phyloP scores from a whole-genome alignment of 306 rosid species.

The Purshia tridentata region DNA sequence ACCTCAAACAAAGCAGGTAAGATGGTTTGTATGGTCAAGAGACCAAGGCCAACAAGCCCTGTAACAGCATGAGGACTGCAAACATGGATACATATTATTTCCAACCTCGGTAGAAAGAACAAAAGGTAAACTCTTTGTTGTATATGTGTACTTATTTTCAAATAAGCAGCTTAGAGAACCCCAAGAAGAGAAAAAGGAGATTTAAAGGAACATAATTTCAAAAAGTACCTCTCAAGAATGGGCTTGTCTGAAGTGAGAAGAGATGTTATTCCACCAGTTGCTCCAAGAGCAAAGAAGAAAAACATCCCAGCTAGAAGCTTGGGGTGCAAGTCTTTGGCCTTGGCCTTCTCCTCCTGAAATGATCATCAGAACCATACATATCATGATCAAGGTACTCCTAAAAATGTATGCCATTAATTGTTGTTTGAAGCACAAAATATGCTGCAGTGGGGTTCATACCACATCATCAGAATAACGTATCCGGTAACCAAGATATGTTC shows the following conservation, averaged over 20 bases:
- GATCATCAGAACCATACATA: slow-evolving; percentile 1
- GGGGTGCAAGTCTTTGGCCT: slow-evolving; percentile 93
- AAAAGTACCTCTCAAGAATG: slow-evolving; percentile 70
- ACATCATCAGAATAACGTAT: slow-evolving; percentile 69
- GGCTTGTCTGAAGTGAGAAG: slow-evolving; percentile 87
- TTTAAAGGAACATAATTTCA: background rate
- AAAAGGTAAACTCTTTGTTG: background rate
- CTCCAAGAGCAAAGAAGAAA: slow-evolving; percentile 91
- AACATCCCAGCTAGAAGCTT: slow-evolving; percentile 95
- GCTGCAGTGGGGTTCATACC: slow-evolving; percentile 34
- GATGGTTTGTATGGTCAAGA: slow-evolving; percentile 74
- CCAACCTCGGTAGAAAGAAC: background rate
- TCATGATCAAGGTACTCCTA: background rate
- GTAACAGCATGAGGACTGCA: slow-evolving; percentile 92
- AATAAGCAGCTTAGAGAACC: background rate
- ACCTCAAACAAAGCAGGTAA: slow-evolving; percentile 84
- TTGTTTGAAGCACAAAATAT: background rate
- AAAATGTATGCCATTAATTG: background rate
- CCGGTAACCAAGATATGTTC: slow-evolving; percentile 84
- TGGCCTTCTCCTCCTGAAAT: slow-evolving; percentile 78
- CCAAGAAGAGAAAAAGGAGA: background rate
- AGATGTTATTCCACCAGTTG: slow-evolving; percentile 85
- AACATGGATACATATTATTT: background rate
- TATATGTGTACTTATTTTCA: background rate
- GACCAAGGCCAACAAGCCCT: slow-evolving; percentile 70